phyloP scores from a whole-genome alignment of 2,329 filamentous ascomycete genomes.

The Mariannaea sp. region DNA sequence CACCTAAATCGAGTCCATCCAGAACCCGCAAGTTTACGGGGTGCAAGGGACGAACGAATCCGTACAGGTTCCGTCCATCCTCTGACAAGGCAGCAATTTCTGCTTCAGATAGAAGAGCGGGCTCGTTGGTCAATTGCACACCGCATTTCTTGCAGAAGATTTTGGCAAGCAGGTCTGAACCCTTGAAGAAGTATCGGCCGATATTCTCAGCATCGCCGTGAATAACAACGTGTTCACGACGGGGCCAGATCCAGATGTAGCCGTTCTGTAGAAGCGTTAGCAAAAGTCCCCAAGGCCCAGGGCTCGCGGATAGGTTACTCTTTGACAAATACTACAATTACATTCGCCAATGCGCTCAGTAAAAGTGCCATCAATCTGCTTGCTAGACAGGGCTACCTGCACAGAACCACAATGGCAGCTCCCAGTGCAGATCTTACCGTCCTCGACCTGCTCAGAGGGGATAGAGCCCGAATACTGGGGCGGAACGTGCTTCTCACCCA shows the following conservation, averaged over 20 bases:
- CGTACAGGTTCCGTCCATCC: constrained; percentile 25
- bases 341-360: constrained; percentile 46
- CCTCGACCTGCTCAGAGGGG: constrained; percentile 40
- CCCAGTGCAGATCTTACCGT: constrained; percentile 51
- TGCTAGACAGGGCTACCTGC: constrained; percentile 48
- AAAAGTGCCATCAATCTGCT: constrained; percentile 48
- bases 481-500: constrained; percentile 42
- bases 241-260: constrained; percentile 52
- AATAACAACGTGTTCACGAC: constrained; percentile 46
- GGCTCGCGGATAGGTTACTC: constrained; percentile 38
- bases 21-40: constrained; percentile 47
- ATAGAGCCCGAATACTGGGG: constrained; percentile 50
- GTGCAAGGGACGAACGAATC: constrained; percentile 13
- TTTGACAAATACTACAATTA: constrained; percentile 57
- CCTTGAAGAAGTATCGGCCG: constrained; percentile 44
- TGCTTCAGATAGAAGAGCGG: constrained; percentile 41
- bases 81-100: constrained; percentile 42
- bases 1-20: constrained; percentile 5
- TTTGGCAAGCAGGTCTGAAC: constrained; percentile 42
- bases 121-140: constrained; percentile 46
- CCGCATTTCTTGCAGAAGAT: constrained; percentile 56
- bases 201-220: constrained; percentile 47
- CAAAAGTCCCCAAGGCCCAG: neutral
- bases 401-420: constrained; percentile 60
- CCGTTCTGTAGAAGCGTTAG: constrained; percentile 43